Evolutionary conservation across 1,284 basidiomycete genomes (phyloP).

Genomic region (Fomes fomentarius): DNA sequence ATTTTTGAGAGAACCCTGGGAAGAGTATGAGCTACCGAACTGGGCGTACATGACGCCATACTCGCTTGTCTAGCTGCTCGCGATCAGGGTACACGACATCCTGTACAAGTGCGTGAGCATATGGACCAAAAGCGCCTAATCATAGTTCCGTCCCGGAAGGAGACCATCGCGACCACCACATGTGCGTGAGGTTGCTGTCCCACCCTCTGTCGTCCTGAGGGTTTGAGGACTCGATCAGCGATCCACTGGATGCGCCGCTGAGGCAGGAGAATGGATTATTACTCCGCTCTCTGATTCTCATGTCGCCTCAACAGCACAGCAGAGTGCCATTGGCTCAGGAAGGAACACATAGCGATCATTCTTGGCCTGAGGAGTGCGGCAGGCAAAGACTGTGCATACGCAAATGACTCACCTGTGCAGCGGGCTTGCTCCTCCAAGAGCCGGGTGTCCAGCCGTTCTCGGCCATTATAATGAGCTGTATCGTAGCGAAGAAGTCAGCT

Average conservation of each 20-base stretch:
- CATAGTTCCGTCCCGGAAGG: too few species aligned
- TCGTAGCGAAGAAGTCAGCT: background rate
- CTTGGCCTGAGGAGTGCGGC: background rate
- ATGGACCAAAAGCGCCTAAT: background rate
- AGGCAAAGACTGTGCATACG: too few species aligned
- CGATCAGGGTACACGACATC: slow-evolving; percentile 58
- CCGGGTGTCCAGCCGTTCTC: slow-evolving; percentile 46
- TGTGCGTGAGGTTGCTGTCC: too few species aligned
- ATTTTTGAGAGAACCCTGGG: slow-evolving; percentile 79
- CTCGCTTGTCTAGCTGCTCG: slow-evolving; percentile 48
- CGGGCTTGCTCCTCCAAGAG: slow-evolving; percentile 66
- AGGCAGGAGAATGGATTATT: too few species aligned
- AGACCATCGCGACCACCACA: too few species aligned
- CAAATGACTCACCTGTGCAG: slow-evolving; percentile 55
- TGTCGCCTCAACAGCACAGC: too few species aligned
- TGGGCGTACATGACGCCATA: background rate
- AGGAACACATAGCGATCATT: background rate
- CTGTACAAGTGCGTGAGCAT: slow-evolving; percentile 32
- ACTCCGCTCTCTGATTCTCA: too few species aligned
- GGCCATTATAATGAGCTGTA: slow-evolving; percentile 1
- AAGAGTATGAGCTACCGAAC: background rate
- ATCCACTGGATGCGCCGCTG: too few species aligned
- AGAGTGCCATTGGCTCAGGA: background rate
- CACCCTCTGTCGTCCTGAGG: too few species aligned
- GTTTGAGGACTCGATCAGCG: too few species aligned